phyloP scores from a whole-genome alignment of 2,329 filamentous ascomycete species.

The Neonectria punicea region DNA sequence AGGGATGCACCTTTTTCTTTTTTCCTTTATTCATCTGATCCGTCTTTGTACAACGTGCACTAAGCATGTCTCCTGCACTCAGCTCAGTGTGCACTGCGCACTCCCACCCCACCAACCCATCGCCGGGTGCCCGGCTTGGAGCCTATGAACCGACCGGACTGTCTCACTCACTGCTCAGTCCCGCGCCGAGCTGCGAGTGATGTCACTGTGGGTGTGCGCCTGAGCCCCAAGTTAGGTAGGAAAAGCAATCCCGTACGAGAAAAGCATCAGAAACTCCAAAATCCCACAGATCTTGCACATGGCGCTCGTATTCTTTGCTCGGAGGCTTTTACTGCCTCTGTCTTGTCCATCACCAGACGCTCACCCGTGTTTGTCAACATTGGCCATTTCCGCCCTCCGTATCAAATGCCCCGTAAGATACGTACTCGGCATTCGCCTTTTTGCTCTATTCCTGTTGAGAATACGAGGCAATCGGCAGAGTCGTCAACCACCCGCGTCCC shows the following conservation, averaged over 20 bases:
- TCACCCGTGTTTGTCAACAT: not conserved
- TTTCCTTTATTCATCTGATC: not conserved
- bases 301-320: slow-evolving; percentile 10
- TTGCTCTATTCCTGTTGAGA: slow-evolving; percentile 10
- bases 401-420: slow-evolving; percentile 12
- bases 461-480: slow-evolving; percentile 41
- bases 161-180: not conserved
- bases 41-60: not conserved
- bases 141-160: not conserved
- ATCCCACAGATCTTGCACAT: not conserved
- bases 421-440: not conserved
- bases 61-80: not conserved
- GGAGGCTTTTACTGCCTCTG: slow-evolving; percentile 4
- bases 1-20: not conserved
- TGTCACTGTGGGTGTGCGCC: slow-evolving; percentile 16
- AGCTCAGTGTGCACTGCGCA: not conserved
- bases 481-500: slow-evolving; percentile 28
- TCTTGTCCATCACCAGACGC: not conserved
- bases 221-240: not conserved
- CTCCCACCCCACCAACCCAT: slow-evolving; percentile 27
- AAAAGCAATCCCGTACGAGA: not conserved
- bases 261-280: not conserved
- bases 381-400: not conserved
- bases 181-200: slow-evolving; percentile 1
- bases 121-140: slow-evolving; percentile 24